phyloP scores from a whole-genome alignment of 2,329 filamentous ascomycete species.

The Fusarium annulatum region DNA sequence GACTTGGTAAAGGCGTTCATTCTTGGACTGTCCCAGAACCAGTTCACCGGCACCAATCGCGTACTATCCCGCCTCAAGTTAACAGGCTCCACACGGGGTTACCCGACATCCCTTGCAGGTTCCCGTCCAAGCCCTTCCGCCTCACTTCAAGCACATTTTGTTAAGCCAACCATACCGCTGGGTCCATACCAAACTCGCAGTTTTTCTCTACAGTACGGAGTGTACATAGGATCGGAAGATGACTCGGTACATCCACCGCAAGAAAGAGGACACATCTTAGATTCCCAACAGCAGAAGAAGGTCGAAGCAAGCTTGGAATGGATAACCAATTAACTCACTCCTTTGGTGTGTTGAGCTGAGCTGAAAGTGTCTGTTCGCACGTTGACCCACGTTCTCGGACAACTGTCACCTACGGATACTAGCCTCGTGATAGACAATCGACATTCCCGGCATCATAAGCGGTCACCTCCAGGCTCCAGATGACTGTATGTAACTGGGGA shows the following conservation, averaged over 20 bases:
- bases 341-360: slow-evolving; percentile 11
- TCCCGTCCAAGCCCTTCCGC: slow-evolving; percentile 36
- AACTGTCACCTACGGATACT: slow-evolving; percentile 18
- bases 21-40: slow-evolving; percentile 40
- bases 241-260: neutral
- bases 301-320: neutral
- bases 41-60: slow-evolving; percentile 47
- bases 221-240: neutral
- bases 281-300: neutral
- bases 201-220: neutral
- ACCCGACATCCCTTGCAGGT: slow-evolving; percentile 45
- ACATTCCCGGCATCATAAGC: slow-evolving; percentile 23
- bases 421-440: slow-evolving; percentile 27
- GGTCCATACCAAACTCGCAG: slow-evolving; percentile 16
- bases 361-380: slow-evolving; percentile 21
- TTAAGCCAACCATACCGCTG: slow-evolving; percentile 34
- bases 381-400: slow-evolving; percentile 28
- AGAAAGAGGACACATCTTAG: neutral
- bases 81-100: slow-evolving; percentile 43
- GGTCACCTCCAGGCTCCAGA: slow-evolving; percentile 14
- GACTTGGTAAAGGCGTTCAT: slow-evolving; percentile 33
- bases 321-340: neutral
- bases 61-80: slow-evolving; percentile 44
- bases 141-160: slow-evolving; percentile 39
- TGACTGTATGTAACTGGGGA: slow-evolving; percentile 13